Conservation (phyloP, 1,284 basidiomycete species). For the Inonotus obliquus region DNA sequence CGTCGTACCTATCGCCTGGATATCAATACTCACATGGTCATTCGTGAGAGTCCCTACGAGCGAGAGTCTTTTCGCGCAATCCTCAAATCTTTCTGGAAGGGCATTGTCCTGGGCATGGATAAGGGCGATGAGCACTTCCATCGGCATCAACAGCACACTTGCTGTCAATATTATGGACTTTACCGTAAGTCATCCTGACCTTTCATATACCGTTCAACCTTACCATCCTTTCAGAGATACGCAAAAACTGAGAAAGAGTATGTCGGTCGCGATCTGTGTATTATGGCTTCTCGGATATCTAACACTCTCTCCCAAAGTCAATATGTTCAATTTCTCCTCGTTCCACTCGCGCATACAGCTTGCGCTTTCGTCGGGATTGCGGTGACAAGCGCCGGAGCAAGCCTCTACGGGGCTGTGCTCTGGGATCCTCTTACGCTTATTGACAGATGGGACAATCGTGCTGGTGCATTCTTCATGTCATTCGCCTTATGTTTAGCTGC, state of each 20-base stretch:
- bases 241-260: conserved; percentile 56
- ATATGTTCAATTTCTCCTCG: conserved; percentile 64
- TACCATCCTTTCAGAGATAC: conserved; percentile 40
- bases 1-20: conserved; percentile 61
- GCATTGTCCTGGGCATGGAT: conserved; percentile 72
- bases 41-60: conserved; percentile 57
- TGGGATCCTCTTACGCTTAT: conserved; percentile 49
- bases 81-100: conserved; percentile 43
- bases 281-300: not conserved
- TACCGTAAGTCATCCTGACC: conserved; percentile 38
- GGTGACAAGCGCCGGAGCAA: conserved; percentile 59
- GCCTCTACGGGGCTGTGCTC: conserved; percentile 54
- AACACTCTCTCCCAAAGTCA: conserved; percentile 35
- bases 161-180: conserved; percentile 76
- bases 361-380: conserved; percentile 54
- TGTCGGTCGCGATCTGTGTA: conserved; percentile 21
- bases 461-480: conserved; percentile 73
- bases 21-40: conserved; percentile 73
- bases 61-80: conserved; percentile 44
- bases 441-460: conserved; percentile 69
- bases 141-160: conserved; percentile 60
- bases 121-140: conserved; percentile 60
- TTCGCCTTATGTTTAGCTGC: conserved; percentile 65
- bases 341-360: conserved; percentile 67
- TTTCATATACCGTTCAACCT: not conserved